These are phyloP conservation scores for Nasturtium officinale DNA, from an alignment of 345 rosid genomes.

Conservation along the genomic window DNA sequence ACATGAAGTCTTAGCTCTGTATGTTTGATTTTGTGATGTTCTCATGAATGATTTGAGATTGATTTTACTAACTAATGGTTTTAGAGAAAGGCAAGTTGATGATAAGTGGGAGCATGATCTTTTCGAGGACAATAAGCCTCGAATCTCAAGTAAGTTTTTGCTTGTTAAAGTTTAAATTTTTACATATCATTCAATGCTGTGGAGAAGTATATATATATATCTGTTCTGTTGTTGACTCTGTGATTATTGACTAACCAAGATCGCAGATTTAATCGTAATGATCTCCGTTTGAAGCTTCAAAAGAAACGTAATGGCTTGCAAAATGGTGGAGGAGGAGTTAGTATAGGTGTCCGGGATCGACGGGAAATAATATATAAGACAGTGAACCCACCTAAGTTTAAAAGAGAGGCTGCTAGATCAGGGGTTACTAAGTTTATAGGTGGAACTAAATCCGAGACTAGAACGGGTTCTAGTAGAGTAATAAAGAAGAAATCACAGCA, in stretches of 20 bases:
- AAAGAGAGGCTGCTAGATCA: conserved; percentile 51
- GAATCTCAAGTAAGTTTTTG: conserved; percentile 57
- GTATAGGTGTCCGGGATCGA: conserved; percentile 65
- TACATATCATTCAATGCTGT: conserved; percentile 47
- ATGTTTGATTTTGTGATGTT: conserved; percentile 1
- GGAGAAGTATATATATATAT: conserved; percentile 26
- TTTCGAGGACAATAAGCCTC: conserved; percentile 51
- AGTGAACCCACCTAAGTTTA: conserved; percentile 50
- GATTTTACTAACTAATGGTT: no score
- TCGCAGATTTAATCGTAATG: conserved; percentile 58
- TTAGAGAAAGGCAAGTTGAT: conserved; percentile 79
- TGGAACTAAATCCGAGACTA: conserved; percentile 58
- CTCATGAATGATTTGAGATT: no score
- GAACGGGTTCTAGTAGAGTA: conserved; percentile 43
- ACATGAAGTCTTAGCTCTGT: background rate
- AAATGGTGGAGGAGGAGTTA: conserved; percentile 50
- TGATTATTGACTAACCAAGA: conserved; percentile 62
- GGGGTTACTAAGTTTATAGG: conserved; percentile 51
- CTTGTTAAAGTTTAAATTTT: conserved; percentile 42
- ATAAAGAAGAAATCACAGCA: conserved; percentile 55
- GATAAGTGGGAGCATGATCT: conserved; percentile 99
- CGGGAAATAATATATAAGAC: conserved; percentile 80
- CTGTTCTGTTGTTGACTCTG: conserved; percentile 50
- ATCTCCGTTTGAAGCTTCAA: conserved; percentile 87
- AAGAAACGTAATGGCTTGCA: conserved; percentile 56